phyloP scores from a whole-genome alignment of 495 filamentous ascomycete species.

The Annulohypoxylon moriforme region DNA sequence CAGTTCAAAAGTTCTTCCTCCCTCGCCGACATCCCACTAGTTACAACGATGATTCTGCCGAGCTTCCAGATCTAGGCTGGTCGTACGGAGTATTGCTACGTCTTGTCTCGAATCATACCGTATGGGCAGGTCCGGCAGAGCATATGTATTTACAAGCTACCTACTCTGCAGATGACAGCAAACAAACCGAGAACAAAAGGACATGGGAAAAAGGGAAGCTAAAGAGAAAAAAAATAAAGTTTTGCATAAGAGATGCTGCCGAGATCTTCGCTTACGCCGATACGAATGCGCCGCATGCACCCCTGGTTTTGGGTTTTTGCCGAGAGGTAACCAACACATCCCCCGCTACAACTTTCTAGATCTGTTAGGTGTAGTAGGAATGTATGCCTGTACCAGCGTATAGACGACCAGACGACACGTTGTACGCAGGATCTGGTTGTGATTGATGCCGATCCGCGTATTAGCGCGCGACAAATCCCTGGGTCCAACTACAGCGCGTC shows the following conservation, averaged over 20 bases:
- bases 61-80: slow-evolving; percentile 39
- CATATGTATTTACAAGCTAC: slow-evolving; percentile 20
- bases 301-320: slow-evolving; percentile 3
- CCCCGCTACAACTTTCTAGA: neutral
- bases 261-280: slow-evolving; percentile 19
- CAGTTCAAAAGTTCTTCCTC: neutral
- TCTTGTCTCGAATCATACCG: slow-evolving; percentile 31
- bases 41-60: slow-evolving; percentile 26
- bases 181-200: neutral
- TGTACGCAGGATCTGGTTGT: slow-evolving; percentile 18
- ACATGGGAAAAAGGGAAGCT: neutral
- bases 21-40: slow-evolving; percentile 15
- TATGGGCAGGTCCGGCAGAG: slow-evolving; percentile 19
- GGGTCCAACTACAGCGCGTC: slow-evolving; percentile 19
- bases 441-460: slow-evolving; percentile 25
- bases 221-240: slow-evolving; percentile 13
- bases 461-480: slow-evolving; percentile 25
- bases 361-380: neutral
- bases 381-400: neutral
- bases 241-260: slow-evolving; percentile 3
- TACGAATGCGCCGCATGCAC: slow-evolving; percentile 29
- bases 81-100: slow-evolving; percentile 30
- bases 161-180: slow-evolving; percentile 7
- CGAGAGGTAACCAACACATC: slow-evolving; percentile 16
- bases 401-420: neutral